Evolutionary conservation across 768 basidiomycete species (phyloP), one percentile per base, ranked within the genome.

Genomic region (Porphyrellus cyaneotinctus): DNA sequence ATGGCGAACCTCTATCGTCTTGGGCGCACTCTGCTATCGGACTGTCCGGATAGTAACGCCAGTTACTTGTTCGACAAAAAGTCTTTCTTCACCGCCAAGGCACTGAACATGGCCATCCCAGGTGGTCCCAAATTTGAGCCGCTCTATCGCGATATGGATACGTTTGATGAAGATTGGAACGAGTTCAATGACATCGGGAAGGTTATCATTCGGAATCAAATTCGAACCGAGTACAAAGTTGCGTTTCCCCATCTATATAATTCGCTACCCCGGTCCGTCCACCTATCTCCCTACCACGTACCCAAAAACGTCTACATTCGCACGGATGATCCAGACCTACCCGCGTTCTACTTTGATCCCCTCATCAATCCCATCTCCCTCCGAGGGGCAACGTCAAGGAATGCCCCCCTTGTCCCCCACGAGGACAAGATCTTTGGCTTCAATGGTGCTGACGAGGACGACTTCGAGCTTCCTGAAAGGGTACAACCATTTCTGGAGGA

Each of bases 131-230:
- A 97, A 69, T 99, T 98, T 58, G 97, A 99, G 75, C 97, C 95
- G 15, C 75, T 99, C 24, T 93, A 93, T 71, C 83, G 95, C 44
- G 97, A 99, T 64, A 93, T 95, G 87, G 97, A 98, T 64, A 78
- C 87, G 13, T 97, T 92, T 60, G 97, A 99, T 65, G 97, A 98
- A 67, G 97, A 99, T 66, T 97, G 94, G 94, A 97, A 97, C 70
- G 94, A 97, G 69, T 99, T 99, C 65, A 99, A 99, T 68, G 97
- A 99, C 66, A 97, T 98, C 72, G 95, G 97, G 75, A 99, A 99
- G 72, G 89, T 99, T 64, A 95, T 99, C 70, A 98, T 99, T 61
- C 94, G 97, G 20, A 94, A 98, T 66, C 92, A 97, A 70, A 95
- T 98, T 58, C 83, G 97, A 42, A 97, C 95, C 2, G 97, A 99